A percentile compares a stretch with the other conserved stretches of the same genome.
Evolutionary conservation across 2,329 filamentous ascomycete species (phyloP).

Genomic region (Calcarisporium arbuscula): DNA sequence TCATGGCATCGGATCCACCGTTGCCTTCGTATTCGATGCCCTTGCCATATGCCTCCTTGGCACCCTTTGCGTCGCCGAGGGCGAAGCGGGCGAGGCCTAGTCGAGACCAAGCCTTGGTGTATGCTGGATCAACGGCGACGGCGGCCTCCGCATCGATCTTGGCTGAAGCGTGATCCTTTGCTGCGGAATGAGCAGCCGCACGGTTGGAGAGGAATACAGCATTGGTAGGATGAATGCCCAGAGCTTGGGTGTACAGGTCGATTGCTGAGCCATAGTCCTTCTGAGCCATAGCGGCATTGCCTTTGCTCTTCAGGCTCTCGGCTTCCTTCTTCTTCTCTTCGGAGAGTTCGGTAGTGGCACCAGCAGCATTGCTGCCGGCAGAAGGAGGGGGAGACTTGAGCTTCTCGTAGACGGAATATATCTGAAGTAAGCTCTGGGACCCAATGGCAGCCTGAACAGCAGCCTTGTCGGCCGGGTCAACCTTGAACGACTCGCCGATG

Average conservation of each 20-base stretch:
- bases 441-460: conserved; percentile 74
- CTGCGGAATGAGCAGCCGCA: conserved; percentile 84
- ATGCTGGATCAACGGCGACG: conserved; percentile 78
- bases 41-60: conserved; percentile 89
- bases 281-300: conserved; percentile 90
- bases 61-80: conserved; percentile 80
- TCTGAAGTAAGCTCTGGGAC: conserved; percentile 78
- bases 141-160: conserved; percentile 86
- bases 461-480: conserved; percentile 72
- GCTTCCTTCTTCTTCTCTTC: conserved; percentile 69
- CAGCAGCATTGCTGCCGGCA: conserved; percentile 34
- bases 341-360: conserved; percentile 27
- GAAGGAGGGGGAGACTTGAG: conserved; percentile 55
- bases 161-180: conserved; percentile 76
- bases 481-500: conserved; percentile 91
- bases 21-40: conserved; percentile 93
- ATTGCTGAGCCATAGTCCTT: conserved; percentile 85
- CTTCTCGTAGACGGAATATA: conserved; percentile 96
- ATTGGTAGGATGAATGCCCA: conserved; percentile 75
- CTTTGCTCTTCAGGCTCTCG: conserved; percentile 80
- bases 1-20: conserved; percentile 94
- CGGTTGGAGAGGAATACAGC: conserved; percentile 97
- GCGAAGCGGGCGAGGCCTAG: conserved; percentile 88
- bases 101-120: conserved; percentile 96
- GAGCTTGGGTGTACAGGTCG: conserved; percentile 80